Evolutionary conservation across 768 basidiomycete species (phyloP).

Genomic region (Leccinellum luteum): DNA sequence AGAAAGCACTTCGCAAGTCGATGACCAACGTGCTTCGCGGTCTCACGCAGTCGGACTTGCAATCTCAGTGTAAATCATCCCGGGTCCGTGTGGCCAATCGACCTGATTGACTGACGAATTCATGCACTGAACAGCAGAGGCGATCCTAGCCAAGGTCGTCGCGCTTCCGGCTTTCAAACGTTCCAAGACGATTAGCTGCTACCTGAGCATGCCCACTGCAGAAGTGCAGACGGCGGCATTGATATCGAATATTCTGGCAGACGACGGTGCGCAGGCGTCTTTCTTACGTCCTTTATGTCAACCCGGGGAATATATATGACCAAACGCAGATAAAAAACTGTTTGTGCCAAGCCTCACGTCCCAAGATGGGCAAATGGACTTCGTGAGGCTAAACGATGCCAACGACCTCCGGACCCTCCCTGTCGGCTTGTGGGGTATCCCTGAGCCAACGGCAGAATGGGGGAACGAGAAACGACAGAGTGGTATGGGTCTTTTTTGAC

Average conservation of each 20-base stretch:
- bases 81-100: not conserved
- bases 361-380: slow-evolving; percentile 54
- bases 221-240: slow-evolving; percentile 62
- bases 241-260: slow-evolving; percentile 49
- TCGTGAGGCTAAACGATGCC: slow-evolving; percentile 57
- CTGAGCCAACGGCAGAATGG: slow-evolving; percentile 54
- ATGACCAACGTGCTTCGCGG: slow-evolving; percentile 44
- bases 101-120: slow-evolving; percentile 4
- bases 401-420: slow-evolving; percentile 59
- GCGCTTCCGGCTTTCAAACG: slow-evolving; percentile 49
- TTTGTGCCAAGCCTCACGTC: slow-evolving; percentile 67
- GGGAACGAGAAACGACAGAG: slow-evolving; percentile 43
- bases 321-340: slow-evolving; percentile 52
- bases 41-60: slow-evolving; percentile 43
- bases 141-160: slow-evolving; percentile 47
- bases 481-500: slow-evolving; percentile 41
- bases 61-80: slow-evolving; percentile 54
- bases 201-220: slow-evolving; percentile 73
- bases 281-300: not conserved
- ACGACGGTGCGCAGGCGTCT: slow-evolving; percentile 41
- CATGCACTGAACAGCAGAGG: slow-evolving; percentile 20
- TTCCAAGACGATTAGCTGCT: slow-evolving; percentile 62
- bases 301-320: not conserved
- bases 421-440: slow-evolving; percentile 71
- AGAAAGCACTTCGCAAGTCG: slow-evolving; percentile 59